Evolutionary conservation across 176 grass and related monocot genomes (phyloP), one percentile per base, ranked within the genome.

Genomic region (Bonia amplexicaulis): DNA sequence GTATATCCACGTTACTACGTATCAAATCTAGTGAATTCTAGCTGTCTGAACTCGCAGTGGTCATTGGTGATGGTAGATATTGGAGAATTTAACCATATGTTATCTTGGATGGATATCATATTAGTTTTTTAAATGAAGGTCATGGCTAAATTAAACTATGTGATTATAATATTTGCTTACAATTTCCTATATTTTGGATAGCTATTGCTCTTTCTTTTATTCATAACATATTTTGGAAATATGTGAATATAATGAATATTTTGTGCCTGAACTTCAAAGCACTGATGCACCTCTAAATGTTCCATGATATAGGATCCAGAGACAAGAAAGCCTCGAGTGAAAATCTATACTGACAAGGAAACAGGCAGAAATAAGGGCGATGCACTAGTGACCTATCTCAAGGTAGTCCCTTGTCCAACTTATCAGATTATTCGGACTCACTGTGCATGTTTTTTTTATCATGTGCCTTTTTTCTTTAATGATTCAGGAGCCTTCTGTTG

Each of bases 301-400:
- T 71, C 80, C n/a, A 61, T 78, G 29, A 76, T 89, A 71, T 79
- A 99, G 96, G 96, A 96, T 66, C 70, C 93, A 60, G 93, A 95
- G 88, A 94, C 91, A 61, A 95, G 91, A 71, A 99, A 92, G 37
- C 96, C 96, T 49, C 77, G 91, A 66, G 90, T 99, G 85, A 99
- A 99, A 84, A 85, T 99, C 63, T 99, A 99, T 83, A 89, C 80
- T 15, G 93, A 99, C 52, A 96, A 80, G 80, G 81, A 92, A 90
- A 96, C 92, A 63, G 88, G 93, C 59, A 96, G 87, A 83, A 92
- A 90, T 80, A 99, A 95, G 54, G 96, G 91, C 39, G 93, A 98
- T 66, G 93, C 96, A 29, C 86, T 98, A 85, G 91, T 98, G 35
- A 92, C 96, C 59, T 98, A 90, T 85, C 90, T 95, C 66, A 98